phyloP scores from a whole-genome alignment of 768 basidiomycete species.

The Scleroderma bovista region DNA sequence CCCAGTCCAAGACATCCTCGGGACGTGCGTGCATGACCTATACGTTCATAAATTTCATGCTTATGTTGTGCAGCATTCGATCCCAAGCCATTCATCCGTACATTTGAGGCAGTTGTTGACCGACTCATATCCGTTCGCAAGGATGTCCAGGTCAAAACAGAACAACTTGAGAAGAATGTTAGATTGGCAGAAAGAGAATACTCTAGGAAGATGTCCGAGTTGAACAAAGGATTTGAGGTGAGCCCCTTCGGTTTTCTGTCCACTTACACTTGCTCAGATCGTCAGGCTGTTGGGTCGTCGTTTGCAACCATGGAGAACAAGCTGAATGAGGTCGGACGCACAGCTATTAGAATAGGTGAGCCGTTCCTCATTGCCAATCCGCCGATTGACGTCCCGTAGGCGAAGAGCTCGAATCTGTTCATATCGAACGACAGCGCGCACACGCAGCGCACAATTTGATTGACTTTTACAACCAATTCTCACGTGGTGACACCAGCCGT shows the following conservation, averaged over 20 bases:
- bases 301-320: slow-evolving; percentile 86
- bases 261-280: slow-evolving; percentile 1
- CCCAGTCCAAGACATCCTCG: slow-evolving; percentile 75
- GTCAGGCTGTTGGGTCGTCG: slow-evolving; percentile 78
- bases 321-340: slow-evolving; percentile 90
- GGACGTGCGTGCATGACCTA: slow-evolving; percentile 58
- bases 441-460: slow-evolving; percentile 93
- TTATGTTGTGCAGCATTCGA: slow-evolving; percentile 65
- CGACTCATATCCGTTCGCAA: slow-evolving; percentile 80
- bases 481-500: slow-evolving; percentile 69
- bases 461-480: slow-evolving; percentile 90
- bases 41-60: background rate
- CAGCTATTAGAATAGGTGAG: slow-evolving; percentile 89
- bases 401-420: slow-evolving; percentile 93
- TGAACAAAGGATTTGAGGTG: slow-evolving; percentile 93
- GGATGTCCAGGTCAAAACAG: slow-evolving; percentile 85
- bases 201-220: slow-evolving; percentile 87
- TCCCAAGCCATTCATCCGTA: slow-evolving; percentile 86
- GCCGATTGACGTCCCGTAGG: slow-evolving; percentile 40
- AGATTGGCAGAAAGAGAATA: slow-evolving; percentile 88
- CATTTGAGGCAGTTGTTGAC: slow-evolving; percentile 90
- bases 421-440: slow-evolving; percentile 85
- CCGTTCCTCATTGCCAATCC: background rate
- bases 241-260: slow-evolving; percentile 17
- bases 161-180: slow-evolving; percentile 90